These are phyloP conservation scores for Lentinula raphanica DNA, from an alignment of 768 basidiomycete genomes.

Conservation along the genomic window DNA sequence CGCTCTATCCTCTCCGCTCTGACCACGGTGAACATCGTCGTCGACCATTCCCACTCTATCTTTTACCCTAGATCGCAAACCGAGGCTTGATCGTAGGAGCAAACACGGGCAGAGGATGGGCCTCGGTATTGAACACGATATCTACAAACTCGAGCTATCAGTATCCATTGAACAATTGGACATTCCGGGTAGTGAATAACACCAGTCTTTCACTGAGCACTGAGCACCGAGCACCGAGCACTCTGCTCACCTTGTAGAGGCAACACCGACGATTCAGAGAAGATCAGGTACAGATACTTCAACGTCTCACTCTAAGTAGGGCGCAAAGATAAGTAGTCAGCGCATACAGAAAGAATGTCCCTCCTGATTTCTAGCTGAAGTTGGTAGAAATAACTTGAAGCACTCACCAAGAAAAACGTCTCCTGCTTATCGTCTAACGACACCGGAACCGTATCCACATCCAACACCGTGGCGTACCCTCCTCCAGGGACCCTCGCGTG, in stretches of 20 bases:
- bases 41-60: no score
- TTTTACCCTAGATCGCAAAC: constrained; percentile 25
- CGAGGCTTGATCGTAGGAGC: constrained; percentile 41
- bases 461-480: constrained; percentile 61
- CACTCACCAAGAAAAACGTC: constrained; percentile 66
- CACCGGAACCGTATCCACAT: constrained; percentile 61
- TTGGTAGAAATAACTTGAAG: no score
- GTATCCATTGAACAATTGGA: constrained; percentile 6
- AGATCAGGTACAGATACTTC: constrained; percentile 72
- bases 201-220: no score
- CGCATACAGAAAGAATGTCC: no score
- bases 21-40: no score
- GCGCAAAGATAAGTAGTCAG: no score
- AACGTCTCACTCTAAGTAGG: constrained; percentile 74
- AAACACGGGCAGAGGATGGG: constrained; percentile 68
- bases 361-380: no score
- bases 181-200: no score
- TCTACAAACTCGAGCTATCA: constrained; percentile 27
- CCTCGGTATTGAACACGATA: constrained; percentile 79
- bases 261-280: constrained; percentile 53
- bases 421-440: constrained; percentile 69
- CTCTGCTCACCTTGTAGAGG: constrained; percentile 48
- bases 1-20: no score
- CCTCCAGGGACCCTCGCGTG: constrained; percentile 55
- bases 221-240: no score